phyloP scores from a whole-genome alignment of 176 grass and related monocot genomes.

The Zizania latifolia region DNA sequence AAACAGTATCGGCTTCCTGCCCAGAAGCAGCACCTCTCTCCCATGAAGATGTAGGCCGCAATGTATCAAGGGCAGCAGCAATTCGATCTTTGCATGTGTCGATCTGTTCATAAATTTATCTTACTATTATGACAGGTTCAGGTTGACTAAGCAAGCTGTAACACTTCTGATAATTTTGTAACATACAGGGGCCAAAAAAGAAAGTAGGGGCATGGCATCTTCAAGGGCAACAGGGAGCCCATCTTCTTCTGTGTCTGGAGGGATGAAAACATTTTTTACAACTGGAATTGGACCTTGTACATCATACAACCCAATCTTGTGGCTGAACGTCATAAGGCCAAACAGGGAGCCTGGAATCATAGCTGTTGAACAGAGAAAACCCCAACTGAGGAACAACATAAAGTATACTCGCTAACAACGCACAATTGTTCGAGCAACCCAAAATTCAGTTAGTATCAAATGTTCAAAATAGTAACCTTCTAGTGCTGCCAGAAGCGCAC shows the following conservation, averaged over 20 bases:
- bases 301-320: constrained; percentile 97
- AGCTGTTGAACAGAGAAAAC: constrained; percentile 59
- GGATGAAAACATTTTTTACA: constrained; percentile 90
- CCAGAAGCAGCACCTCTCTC: constrained; percentile 63
- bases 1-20: constrained; percentile 71
- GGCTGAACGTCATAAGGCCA: constrained; percentile 90
- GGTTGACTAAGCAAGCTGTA: not conserved
- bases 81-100: constrained; percentile 81
- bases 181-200: constrained; percentile 91
- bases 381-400: not conserved
- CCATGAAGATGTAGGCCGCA: constrained; percentile 81
- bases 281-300: constrained; percentile 82
- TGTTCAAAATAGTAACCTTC: constrained; percentile 50
- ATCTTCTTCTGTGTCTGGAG: constrained; percentile 51
- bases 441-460: constrained; percentile 16
- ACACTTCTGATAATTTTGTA: not conserved
- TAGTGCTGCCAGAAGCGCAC: constrained; percentile 77
- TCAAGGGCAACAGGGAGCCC: constrained; percentile 57
- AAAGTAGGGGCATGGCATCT: constrained; percentile 87
- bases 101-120: constrained; percentile 47
- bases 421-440: not conserved
- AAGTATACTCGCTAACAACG: not conserved
- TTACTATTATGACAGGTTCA: not conserved
- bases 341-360: constrained; percentile 82
- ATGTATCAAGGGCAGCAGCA: constrained; percentile 63